These are phyloP conservation scores for Rhinocladiella mackenziei DNA, from an alignment of 2,329 filamentous ascomycete species.

Conservation along the genomic window DNA sequence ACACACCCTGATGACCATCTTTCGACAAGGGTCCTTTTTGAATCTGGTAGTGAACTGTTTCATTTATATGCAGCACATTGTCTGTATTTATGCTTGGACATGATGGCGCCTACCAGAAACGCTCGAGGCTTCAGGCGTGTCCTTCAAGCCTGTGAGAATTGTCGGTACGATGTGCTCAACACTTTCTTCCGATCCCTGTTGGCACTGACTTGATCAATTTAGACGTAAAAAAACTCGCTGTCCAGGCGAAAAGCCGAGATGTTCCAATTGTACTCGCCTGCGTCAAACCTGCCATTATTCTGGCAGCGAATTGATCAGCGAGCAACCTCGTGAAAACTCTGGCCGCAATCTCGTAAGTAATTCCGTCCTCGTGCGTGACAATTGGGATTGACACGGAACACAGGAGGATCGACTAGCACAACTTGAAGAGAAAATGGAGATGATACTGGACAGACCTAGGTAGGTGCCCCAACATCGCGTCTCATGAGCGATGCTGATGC, in stretches of 20 bases:
- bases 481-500: background rate
- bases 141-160: conserved; percentile 1
- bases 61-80: background rate
- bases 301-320: background rate
- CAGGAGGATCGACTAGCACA: background rate
- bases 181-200: background rate
- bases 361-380: background rate
- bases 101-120: background rate
- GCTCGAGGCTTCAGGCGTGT: background rate
- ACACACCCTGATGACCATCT: too few relatives aligned
- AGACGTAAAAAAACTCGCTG: conserved; percentile 4
- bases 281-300: background rate
- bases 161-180: background rate
- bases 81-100: background rate
- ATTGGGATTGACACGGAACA: background rate
- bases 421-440: background rate
- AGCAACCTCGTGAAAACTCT: background rate
- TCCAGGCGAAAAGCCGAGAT: background rate
- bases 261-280: background rate
- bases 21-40: background rate
- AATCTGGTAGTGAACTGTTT: background rate
- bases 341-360: background rate
- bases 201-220: background rate
- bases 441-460: background rate
- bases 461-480: background rate